A percentile compares a stretch with the other conserved stretches of the same genome.
phyloP scores from a whole-genome alignment of 352 stramenopile species.

The Pythium rishiriense region DNA sequence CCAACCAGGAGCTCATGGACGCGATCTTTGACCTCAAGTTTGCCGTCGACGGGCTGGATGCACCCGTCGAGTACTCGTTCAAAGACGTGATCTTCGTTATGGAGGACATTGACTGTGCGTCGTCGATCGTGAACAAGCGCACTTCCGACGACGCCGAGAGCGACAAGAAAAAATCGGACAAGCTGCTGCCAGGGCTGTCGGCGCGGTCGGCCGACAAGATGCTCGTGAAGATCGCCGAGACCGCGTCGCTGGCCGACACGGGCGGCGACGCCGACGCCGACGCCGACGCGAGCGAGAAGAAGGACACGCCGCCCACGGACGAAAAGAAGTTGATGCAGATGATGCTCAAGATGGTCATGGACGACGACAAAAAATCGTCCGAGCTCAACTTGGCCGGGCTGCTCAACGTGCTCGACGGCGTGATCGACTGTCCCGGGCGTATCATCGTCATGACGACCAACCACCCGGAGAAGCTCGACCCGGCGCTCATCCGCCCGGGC shows the following conservation, averaged over 20 bases:
- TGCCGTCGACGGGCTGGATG: constrained; percentile 38
- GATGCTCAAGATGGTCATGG: constrained; percentile 1
- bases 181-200: neutral
- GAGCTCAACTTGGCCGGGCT: constrained; percentile 68
- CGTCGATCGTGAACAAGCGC: neutral
- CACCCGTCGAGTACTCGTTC: constrained; percentile 46
- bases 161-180: neutral
- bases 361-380: neutral
- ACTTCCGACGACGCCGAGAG: too few species aligned
- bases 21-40: constrained; percentile 61
- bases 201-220: neutral
- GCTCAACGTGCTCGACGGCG: constrained; percentile 86
- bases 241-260: too few species aligned
- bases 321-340: neutral
- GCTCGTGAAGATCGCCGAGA: neutral
- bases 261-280: too few species aligned
- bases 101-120: constrained; percentile 55
- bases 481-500: constrained; percentile 87
- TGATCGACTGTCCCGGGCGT: constrained; percentile 86
- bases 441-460: constrained; percentile 95
- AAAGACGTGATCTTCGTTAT: constrained; percentile 80
- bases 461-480: constrained; percentile 91
- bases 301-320: neutral
- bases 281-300: too few species aligned
- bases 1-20: constrained; percentile 68